Evolutionary conservation across 2,329 filamentous ascomycete genomes (phyloP), one percentile per base, ranked within the genome.

Genomic region (Coniochaeta sp.): DNA sequence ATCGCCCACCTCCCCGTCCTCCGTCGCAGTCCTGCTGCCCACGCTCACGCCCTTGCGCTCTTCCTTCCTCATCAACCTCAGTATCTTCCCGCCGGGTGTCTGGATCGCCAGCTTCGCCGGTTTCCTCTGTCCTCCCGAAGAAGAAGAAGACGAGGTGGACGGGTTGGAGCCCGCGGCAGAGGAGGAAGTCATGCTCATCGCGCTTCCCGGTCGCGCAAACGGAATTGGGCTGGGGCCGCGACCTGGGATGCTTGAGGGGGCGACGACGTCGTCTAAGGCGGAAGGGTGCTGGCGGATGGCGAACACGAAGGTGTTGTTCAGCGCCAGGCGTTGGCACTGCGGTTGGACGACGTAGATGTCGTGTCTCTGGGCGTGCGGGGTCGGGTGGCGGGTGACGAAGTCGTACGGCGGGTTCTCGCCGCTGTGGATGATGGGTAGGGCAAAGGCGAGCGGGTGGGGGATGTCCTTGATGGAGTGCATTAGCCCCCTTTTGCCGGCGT

Each of bases 381-480:
- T 99, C 7, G 95, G 95, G 66, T 99, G 94, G 4, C 94, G 83
- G 33, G 86, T 87, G 45, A 96, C 79, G 68, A 97, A 99, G 53
- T 96, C 90, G 67, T 96, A 99, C 0, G 89, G 82, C 3, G 94
- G 94, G 64, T 99, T 99, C 60, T 92, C 87, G 54, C 94, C 94
- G 0, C 83, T 86, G 68, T 99, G 94, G 32, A 90, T 81, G 49
- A 99, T 84, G 1, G 94, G 92, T n/a, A 99, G 71, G 3, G 91
- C 84, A 57, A 97, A 85, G 1, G 92, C 91, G 51, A 99, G 73
- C 2, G 91, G 86, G 64, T 99, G 92, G 7, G 94, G 91, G 51
- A 96, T 96, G 65, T 96, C 89, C 67, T 94, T 94, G 74, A 94
- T 92, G 57, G 89, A 95, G 71, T 97, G 94, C 91, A 97, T 97